phyloP scores from a whole-genome alignment of 192 early-diverging fungal species.

The Powellomyces hirtus region DNA sequence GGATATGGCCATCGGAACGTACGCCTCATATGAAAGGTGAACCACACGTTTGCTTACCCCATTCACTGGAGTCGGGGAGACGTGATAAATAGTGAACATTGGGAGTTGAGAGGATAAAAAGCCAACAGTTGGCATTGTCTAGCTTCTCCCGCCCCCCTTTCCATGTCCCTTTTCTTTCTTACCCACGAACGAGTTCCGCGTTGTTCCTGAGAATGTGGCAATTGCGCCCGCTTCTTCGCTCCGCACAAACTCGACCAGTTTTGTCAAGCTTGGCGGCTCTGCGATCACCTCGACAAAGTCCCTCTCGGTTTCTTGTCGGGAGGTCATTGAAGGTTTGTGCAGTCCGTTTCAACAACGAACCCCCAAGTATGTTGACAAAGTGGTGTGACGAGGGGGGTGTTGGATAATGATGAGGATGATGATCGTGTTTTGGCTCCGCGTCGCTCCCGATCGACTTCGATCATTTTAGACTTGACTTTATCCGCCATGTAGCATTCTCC shows the following conservation, averaged over 20 bases:
- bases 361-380: too few species aligned
- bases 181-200: constrained; percentile 81
- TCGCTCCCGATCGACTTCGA: too few species aligned
- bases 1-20: constrained; percentile 83
- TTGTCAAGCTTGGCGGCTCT: constrained; percentile 58
- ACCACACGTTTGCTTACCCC: constrained; percentile 64
- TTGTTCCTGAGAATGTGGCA: constrained; percentile 85
- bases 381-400: too few species aligned
- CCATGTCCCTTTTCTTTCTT: neutral
- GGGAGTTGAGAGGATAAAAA: too few species aligned
- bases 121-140: too few species aligned
- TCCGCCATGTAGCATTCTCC: too few species aligned
- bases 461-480: too few species aligned
- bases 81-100: neutral
- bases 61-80: neutral
- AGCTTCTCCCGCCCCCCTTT: neutral
- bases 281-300: constrained; percentile 55
- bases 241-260: constrained; percentile 61
- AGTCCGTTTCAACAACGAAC: too few species aligned
- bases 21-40: constrained; percentile 80
- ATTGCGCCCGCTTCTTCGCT: constrained; percentile 80
- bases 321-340: too few species aligned
- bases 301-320: constrained; percentile 19
- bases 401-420: too few species aligned
- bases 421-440: too few species aligned